Evolutionary conservation across 805 yeast genomes (phyloP), one percentile per base, ranked within the genome.

Genomic region (Kazachstania africana): DNA sequence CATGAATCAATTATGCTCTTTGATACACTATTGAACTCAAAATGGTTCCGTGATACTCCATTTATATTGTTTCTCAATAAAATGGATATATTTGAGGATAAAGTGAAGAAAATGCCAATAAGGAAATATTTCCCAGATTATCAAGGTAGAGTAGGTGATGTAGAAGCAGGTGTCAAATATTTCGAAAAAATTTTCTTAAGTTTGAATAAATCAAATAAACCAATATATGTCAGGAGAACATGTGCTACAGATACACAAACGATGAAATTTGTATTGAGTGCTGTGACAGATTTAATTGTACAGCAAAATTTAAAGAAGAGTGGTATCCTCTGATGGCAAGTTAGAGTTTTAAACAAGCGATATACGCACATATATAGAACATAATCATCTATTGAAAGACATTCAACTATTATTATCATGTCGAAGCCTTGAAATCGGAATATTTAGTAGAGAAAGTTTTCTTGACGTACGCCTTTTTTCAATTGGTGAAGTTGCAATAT

Each of bases 211-310:
- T 53, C 68, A 3, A 68, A 73, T 20, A 67, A 72, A 28, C 88
- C 85, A n/a, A 70, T 91, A 20, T 91, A 91, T 51, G 79, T 83
- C 15, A 95, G 85, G 59, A 63, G 85, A 42, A 91, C 98, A 1
- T 85, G 96, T 59, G 98, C 98, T 0, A 91, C 98, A 0, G 97
- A 91, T 53, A 72, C 93, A 0, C 65, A 72, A 34, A 72, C 85
- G 18, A 91, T 91, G 95, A 70, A 72, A 48, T 88, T 87, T 48
- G 95, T 91, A 12, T 65, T 91, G 35, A 72, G 81, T 4, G 95
- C 97, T 0, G 95, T 85, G 6, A 84, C 96, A 1, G 97, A 91
- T 59, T 67, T 84, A 72, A 72, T 91, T 28, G 71, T 88, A 19
- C 88, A 81, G 50, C 80, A 80, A 46, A 87, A 81, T 50, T 57